Conservation (phyloP, 805 yeast genomes). For the Lipomyces starkeyi region DNA sequence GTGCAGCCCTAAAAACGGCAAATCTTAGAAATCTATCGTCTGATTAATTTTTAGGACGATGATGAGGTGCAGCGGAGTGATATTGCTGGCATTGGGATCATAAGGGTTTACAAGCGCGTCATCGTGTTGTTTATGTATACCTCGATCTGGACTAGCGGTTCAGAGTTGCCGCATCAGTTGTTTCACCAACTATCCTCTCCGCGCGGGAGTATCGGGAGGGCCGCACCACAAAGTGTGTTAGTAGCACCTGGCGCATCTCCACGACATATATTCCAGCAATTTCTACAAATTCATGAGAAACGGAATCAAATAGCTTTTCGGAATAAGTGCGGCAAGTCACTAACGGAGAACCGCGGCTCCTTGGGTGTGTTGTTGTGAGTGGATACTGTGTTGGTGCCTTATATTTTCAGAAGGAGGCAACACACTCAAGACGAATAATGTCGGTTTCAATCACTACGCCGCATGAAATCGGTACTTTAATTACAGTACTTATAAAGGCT, state of each 20-base stretch:
- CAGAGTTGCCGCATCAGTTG: too few species aligned
- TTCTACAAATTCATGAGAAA: neutral
- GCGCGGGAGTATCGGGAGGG: too few species aligned
- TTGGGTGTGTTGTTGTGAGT: neutral
- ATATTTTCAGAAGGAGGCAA: neutral
- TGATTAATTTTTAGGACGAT: too few species aligned
- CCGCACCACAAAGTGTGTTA: too few species aligned
- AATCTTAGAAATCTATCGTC: too few species aligned
- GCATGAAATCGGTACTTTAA: slow-evolving; percentile 57
- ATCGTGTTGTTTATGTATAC: too few species aligned
- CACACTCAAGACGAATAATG: neutral
- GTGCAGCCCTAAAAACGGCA: too few species aligned
- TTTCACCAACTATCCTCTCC: too few species aligned
- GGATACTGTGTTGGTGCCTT: neutral
- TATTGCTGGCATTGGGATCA: too few species aligned
- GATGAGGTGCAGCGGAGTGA: too few species aligned
- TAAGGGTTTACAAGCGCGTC: too few species aligned
- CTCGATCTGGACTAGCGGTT: too few species aligned
- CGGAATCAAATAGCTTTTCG: neutral
- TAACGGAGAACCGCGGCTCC: neutral
- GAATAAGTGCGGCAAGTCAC: neutral
- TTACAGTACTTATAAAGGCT: slow-evolving; percentile 79
- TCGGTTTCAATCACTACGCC: slow-evolving; percentile 7
- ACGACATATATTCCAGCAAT: neutral
- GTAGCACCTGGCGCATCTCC: neutral